Percentiles rank a stretch among this genome's conserved stretches.
phyloP scores from a whole-genome alignment of 306 rosid genomes.

The Biancaea sappan region DNA sequence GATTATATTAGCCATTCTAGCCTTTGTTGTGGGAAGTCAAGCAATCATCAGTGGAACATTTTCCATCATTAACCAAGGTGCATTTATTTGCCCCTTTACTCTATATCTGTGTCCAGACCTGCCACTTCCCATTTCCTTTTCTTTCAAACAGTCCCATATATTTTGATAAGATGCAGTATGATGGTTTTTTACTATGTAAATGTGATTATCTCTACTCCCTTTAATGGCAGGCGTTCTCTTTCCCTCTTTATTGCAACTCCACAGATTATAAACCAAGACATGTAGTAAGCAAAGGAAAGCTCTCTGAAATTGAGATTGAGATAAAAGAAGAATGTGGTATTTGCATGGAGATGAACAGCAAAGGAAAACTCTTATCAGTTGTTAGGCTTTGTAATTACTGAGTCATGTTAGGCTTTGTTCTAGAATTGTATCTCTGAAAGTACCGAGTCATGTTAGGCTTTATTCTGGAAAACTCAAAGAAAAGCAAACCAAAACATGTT shows the following conservation, averaged over 20 bases:
- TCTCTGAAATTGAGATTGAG: conserved; percentile 70
- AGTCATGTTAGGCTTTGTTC: no score
- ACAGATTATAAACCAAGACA: conserved; percentile 53
- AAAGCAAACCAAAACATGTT: no score
- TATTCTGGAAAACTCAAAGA: no score
- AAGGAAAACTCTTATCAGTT: conserved; percentile 82
- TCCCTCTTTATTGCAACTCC: conserved; percentile 89
- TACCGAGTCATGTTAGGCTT: no score
- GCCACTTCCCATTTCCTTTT: neutral
- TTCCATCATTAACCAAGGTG: conserved; percentile 46
- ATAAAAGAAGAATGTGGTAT: conserved; percentile 92
- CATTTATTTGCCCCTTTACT: conserved; percentile 1
- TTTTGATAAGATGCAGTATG: neutral
- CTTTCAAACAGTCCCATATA: neutral
- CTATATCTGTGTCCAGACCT: neutral
- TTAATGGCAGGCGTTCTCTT: conserved; percentile 77
- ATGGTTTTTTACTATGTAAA: conserved; percentile 17
- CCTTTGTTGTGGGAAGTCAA: conserved; percentile 45
- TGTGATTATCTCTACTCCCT: conserved; percentile 32
- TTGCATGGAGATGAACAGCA: conserved; percentile 85
- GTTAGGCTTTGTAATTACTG: no score
- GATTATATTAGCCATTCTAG: conserved; percentile 40
- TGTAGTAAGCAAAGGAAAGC: conserved; percentile 63
- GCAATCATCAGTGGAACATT: conserved; percentile 46
- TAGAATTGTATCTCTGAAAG: no score